Evolutionary conservation across 495 filamentous ascomycete genomes (phyloP).

Genomic region (Podospora didyma): DNA sequence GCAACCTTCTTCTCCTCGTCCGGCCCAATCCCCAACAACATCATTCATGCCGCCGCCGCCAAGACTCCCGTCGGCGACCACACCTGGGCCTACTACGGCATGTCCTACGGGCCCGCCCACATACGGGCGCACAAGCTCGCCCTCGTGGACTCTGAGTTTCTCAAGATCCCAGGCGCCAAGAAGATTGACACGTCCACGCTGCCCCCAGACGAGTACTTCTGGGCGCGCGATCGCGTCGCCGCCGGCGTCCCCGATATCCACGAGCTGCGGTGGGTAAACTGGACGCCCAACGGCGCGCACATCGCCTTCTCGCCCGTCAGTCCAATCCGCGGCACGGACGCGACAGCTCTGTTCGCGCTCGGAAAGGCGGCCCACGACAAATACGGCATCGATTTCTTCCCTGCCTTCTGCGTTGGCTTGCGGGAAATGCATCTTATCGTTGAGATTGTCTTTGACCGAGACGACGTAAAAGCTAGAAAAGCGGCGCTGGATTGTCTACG

Average conservation of each 20-base stretch:
- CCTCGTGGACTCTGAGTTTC: constrained; percentile 44
- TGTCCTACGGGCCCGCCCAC: constrained; percentile 46
- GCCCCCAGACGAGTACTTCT: constrained; percentile 30
- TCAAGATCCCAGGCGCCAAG: constrained; percentile 42
- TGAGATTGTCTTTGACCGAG: constrained; percentile 52
- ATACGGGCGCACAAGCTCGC: constrained; percentile 40
- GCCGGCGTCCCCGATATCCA: constrained; percentile 44
- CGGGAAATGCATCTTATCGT: constrained; percentile 59
- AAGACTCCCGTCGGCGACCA: constrained; percentile 38
- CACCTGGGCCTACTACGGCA: constrained; percentile 55
- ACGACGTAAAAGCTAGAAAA: constrained; percentile 32
- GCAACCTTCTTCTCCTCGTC: constrained; percentile 39
- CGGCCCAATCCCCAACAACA: constrained; percentile 34
- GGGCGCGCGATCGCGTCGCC: constrained; percentile 21
- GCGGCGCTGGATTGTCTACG: constrained; percentile 37
- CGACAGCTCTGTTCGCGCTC: constrained; percentile 40
- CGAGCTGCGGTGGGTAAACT: constrained; percentile 54
- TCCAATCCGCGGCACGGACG: constrained; percentile 48
- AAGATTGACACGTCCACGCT: constrained; percentile 42
- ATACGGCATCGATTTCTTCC: constrained; percentile 50
- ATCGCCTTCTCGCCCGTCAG: constrained; percentile 55
- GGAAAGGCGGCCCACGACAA: constrained; percentile 32
- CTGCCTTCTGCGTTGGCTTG: constrained; percentile 47
- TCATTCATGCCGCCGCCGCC: constrained; percentile 33
- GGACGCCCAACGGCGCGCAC: constrained; percentile 54